Conservation (phyloP, 1,284 basidiomycete genomes). For the Entoloma clypeatum region DNA sequence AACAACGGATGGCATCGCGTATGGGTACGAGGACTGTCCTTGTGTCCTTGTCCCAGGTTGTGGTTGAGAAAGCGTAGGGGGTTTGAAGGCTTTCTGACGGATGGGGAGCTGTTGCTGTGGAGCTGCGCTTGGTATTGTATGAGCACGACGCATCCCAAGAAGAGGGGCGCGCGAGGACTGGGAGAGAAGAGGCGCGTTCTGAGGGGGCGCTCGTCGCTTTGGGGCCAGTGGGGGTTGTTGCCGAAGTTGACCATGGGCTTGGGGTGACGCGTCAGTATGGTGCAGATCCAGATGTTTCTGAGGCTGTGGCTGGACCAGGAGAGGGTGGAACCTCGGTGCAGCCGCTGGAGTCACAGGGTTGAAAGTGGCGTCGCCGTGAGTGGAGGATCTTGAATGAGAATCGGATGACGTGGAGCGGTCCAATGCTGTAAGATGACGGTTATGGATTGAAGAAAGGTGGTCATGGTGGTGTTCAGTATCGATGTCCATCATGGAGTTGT, state of each 20-base stretch:
- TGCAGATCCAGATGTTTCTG: constrained; percentile 5
- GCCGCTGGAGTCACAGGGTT: constrained; percentile 1
- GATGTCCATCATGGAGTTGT: neutral
- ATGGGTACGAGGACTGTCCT: neutral
- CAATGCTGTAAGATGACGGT: neutral
- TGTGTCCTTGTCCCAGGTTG: too few species aligned
- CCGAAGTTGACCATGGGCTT: neutral
- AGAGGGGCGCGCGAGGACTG: constrained; percentile 21
- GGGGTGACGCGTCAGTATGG: neutral
- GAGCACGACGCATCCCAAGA: constrained; percentile 31
- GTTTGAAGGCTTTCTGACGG: constrained; percentile 28
- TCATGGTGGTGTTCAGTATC: too few species aligned
- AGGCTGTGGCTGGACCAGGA: constrained; percentile 12
- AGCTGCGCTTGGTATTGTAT: constrained; percentile 12
- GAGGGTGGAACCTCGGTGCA: constrained; percentile 15
- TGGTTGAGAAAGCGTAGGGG: constrained; percentile 24
- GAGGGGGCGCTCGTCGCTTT: constrained; percentile 14
- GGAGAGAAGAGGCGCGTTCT: constrained; percentile 9
- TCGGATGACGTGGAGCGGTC: neutral
- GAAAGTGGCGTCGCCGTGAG: neutral
- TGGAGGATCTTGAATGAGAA: neutral
- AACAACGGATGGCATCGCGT: neutral
- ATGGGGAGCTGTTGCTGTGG: constrained; percentile 17
- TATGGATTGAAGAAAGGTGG: too few species aligned
- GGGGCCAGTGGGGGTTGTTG: constrained; percentile 5